Conservation (phyloP, 2,329 filamentous ascomycete genomes). For the Penicillium sp. region DNA sequence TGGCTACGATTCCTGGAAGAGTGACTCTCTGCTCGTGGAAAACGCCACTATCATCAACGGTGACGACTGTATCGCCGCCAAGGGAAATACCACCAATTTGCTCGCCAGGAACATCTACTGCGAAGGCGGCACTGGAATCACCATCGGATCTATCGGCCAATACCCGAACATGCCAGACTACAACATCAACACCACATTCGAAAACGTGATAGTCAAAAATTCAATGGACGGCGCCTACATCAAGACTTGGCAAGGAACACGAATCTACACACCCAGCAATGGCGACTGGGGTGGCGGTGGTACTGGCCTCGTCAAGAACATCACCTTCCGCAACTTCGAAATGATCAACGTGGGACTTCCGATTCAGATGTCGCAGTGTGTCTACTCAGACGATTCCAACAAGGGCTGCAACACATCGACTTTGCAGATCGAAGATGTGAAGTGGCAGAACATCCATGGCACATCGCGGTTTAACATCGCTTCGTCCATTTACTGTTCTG, state of each 20-base stretch:
- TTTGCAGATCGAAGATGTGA: constrained; percentile 49
- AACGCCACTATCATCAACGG: constrained; percentile 47
- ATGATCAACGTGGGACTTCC: constrained; percentile 24
- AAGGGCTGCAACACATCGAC: constrained; percentile 42
- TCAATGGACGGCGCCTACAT: constrained; percentile 25
- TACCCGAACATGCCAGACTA: constrained; percentile 37
- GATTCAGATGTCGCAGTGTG: constrained; percentile 30
- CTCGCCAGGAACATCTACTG: constrained; percentile 42
- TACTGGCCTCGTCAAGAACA: constrained; percentile 23
- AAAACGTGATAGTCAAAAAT: constrained; percentile 27
- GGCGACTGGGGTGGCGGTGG: constrained; percentile 26
- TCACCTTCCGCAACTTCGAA: constrained; percentile 24
- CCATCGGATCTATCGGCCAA: constrained; percentile 44
- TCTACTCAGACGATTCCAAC: constrained; percentile 22
- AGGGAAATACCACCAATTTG: constrained; percentile 44
- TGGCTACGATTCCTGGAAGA: constrained; percentile 55
- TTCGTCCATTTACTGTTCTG: constrained; percentile 49
- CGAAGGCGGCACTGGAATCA: constrained; percentile 39
- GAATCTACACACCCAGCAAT: constrained; percentile 18
- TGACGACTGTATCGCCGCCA: constrained; percentile 44
- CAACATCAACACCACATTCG: constrained; percentile 41
- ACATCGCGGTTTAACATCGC: constrained; percentile 53
- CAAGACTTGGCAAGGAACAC: constrained; percentile 27
- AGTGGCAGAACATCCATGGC: constrained; percentile 53
- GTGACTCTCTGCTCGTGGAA: constrained; percentile 46